Percentiles rank a stretch among this genome's conserved stretches.
phyloP scores from a whole-genome alignment of 352 stramenopile species.

The Phytophthora pistaciae region DNA sequence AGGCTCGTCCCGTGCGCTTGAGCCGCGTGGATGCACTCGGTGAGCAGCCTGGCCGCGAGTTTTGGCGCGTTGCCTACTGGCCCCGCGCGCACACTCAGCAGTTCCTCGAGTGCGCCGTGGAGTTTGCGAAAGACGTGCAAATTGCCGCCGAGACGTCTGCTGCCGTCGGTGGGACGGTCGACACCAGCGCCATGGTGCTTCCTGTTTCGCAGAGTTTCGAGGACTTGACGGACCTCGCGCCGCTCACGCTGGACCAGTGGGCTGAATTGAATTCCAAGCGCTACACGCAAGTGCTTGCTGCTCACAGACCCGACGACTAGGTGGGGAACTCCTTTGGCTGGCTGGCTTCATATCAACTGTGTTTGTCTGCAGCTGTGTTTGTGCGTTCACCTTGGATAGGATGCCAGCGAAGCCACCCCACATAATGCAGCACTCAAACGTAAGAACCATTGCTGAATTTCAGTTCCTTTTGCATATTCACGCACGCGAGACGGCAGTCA shows the following conservation, averaged over 20 bases:
- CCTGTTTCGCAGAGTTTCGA: constrained; percentile 63
- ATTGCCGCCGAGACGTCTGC: constrained; percentile 29
- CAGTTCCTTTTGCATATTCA: too few relatives aligned
- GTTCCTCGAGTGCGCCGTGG: constrained; percentile 59
- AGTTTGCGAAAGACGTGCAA: constrained; percentile 44
- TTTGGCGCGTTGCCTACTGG: constrained; percentile 72
- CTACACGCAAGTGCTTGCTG: constrained; percentile 52
- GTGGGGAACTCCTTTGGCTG: not conserved
- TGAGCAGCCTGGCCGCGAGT: constrained; percentile 50
- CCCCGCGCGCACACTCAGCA: constrained; percentile 49
- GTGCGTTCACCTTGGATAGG: not conserved
- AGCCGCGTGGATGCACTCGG: constrained; percentile 50
- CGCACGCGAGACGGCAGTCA: too few relatives aligned
- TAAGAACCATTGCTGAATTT: constrained; percentile 3
- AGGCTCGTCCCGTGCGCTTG: constrained; percentile 46
- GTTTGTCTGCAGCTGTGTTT: not conserved
- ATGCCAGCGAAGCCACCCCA: not conserved
- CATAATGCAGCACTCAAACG: not conserved
- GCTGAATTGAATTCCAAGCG: constrained; percentile 55
- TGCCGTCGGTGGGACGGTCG: constrained; percentile 15
- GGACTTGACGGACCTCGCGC: constrained; percentile 61
- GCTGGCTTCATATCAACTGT: constrained; percentile 3
- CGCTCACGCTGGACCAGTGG: constrained; percentile 65
- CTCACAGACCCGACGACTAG: constrained; percentile 18
- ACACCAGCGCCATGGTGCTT: constrained; percentile 36